phyloP scores from a whole-genome alignment of 228 moss, liverwort and hornwort species.

The Sphagnum magellanicum region DNA sequence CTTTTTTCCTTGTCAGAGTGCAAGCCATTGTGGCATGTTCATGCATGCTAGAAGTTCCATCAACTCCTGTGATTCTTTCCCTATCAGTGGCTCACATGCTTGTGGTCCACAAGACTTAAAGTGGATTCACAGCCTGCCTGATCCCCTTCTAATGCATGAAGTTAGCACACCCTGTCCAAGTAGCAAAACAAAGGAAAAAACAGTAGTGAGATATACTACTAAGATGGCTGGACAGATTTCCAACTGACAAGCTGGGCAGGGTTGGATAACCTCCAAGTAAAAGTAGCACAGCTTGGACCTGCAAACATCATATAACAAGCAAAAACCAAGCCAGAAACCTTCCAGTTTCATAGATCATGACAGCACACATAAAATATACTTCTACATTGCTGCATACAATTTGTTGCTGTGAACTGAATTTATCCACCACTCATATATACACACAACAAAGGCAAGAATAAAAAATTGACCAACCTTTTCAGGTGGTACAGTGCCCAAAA shows the following conservation, averaged over 20 bases:
- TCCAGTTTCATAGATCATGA: too few species aligned
- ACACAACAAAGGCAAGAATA: too few species aligned
- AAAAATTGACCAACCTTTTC: constrained; percentile 53
- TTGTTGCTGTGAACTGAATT: too few species aligned
- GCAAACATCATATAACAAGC: not conserved
- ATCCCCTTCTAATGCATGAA: too few species aligned
- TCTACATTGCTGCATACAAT: too few species aligned
- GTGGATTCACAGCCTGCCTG: too few species aligned
- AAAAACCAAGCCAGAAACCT: too few species aligned
- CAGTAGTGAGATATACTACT: constrained; percentile 52
- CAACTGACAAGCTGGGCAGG: constrained; percentile 94
- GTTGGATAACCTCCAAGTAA: constrained; percentile 93
- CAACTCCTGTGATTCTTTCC: constrained; percentile 43
- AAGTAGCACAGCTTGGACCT: constrained; percentile 99
- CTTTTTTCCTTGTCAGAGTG: constrained; percentile 96
- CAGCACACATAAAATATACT: too few species aligned
- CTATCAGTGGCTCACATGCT: not conserved
- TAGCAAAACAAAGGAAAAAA: not conserved
- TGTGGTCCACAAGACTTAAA: not conserved
- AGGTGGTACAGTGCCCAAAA: constrained; percentile 96
- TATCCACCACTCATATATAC: too few species aligned
- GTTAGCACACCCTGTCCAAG: too few species aligned
- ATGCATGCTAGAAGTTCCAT: constrained; percentile 87
- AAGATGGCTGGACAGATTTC: constrained; percentile 66
- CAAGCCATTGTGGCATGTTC: constrained; percentile 98